phyloP scores from a whole-genome alignment of 2,329 filamentous ascomycete genomes.

The Botrytis paeoniae region DNA sequence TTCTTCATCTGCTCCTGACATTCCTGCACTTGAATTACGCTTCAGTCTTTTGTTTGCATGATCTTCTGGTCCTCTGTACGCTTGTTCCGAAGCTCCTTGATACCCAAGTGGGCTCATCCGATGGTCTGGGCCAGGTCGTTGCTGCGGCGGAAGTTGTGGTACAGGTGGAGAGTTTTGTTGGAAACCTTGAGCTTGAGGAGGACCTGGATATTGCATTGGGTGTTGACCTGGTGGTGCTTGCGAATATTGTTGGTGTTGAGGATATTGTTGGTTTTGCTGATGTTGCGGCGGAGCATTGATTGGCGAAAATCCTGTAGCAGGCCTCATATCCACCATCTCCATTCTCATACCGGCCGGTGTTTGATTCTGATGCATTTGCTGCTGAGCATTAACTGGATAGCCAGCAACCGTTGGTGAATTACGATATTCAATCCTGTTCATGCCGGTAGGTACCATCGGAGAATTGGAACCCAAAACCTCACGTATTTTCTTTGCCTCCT shows the following conservation, averaged over 20 bases:
- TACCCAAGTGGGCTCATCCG: background rate
- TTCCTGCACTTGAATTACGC: background rate
- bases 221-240: background rate
- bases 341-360: background rate
- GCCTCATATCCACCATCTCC: slow-evolving; percentile 13
- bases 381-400: background rate
- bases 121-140: background rate
- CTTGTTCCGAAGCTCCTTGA: background rate
- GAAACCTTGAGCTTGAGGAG: background rate
- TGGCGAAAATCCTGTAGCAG: slow-evolving; percentile 21
- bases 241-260: background rate
- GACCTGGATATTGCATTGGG: background rate
- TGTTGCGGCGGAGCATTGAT: slow-evolving; percentile 20
- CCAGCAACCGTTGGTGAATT: background rate
- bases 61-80: background rate
- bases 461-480: background rate
- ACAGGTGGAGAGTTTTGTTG: background rate
- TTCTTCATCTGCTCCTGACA: background rate
- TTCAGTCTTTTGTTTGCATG: background rate
- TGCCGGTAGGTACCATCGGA: background rate
- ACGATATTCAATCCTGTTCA: background rate
- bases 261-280: background rate
- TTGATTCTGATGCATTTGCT: background rate
- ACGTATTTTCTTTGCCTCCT: slow-evolving; percentile 22
- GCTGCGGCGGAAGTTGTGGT: background rate